Evolutionary conservation across 2,329 filamentous ascomycete genomes (phyloP).

Genomic region (Colletotrichum sp.): DNA sequence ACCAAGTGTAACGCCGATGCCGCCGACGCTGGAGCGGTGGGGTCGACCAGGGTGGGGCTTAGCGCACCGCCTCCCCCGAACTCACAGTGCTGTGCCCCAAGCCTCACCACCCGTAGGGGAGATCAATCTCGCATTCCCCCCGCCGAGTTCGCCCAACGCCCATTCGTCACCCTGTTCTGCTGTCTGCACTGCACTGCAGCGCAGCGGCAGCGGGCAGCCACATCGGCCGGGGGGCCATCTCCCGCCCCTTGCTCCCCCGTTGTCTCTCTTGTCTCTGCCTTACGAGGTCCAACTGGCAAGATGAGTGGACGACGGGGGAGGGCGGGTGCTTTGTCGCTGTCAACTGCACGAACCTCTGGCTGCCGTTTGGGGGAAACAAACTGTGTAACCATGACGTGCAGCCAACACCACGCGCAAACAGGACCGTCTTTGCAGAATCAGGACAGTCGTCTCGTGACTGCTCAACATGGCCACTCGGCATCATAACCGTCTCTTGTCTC

Average conservation of each 20-base stretch:
- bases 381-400: slow-evolving; percentile 4
- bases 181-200: background rate
- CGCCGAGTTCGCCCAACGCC: background rate
- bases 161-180: background rate
- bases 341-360: background rate
- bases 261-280: background rate
- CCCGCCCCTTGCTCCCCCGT: background rate
- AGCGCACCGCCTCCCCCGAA: slow-evolving; percentile 10
- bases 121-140: background rate
- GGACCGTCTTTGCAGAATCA: background rate
- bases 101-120: background rate
- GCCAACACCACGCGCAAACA: background rate
- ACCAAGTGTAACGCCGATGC: background rate
- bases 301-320: background rate
- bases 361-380: background rate
- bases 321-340: background rate
- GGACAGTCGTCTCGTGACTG: background rate
- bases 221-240: background rate
- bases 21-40: background rate
- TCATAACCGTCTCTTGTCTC: background rate
- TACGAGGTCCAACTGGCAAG: background rate
- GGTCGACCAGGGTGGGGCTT: background rate
- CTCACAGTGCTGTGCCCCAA: background rate
- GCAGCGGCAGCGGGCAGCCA: background rate
- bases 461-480: background rate